phyloP scores from a whole-genome alignment of 805 yeast genomes.

The Candida insectalens region DNA sequence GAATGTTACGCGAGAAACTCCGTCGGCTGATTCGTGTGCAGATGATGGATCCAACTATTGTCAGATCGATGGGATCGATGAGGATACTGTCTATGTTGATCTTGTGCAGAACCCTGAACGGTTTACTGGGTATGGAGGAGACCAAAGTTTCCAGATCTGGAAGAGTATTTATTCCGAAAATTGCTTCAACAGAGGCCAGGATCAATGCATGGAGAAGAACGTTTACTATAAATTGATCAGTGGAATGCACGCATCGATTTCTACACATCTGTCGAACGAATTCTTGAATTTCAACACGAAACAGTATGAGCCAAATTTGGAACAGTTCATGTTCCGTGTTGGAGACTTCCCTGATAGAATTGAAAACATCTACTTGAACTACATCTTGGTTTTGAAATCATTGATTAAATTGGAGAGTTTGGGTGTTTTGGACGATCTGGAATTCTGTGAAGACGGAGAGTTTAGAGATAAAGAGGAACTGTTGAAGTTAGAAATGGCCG shows the following conservation, averaged over 20 bases:
- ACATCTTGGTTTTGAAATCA: conserved; percentile 77
- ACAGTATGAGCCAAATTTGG: conserved; percentile 75
- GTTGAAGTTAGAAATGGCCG: conserved; percentile 22
- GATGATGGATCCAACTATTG: conserved; percentile 43
- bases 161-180: conserved; percentile 84
- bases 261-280: conserved; percentile 86
- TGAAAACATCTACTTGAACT: conserved; percentile 84
- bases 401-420: conserved; percentile 44
- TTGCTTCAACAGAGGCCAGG: conserved; percentile 47
- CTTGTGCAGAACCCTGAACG: conserved; percentile 87
- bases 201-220: conserved; percentile 74
- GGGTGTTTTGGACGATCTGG: conserved; percentile 19
- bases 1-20: conserved; percentile 22
- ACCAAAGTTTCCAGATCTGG: conserved; percentile 90
- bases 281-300: conserved; percentile 61
- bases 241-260: conserved; percentile 94
- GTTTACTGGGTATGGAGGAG: conserved; percentile 93
- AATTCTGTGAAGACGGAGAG: conserved; percentile 18
- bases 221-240: conserved; percentile 79
- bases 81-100: conserved; percentile 75
- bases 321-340: conserved; percentile 78
- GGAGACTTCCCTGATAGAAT: conserved; percentile 86
- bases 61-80: conserved; percentile 48
- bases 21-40: conserved; percentile 19
- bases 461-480: conserved; percentile 20